A percentile compares a stretch with the other conserved stretches of the same genome.
These are phyloP conservation scores for Puccinia novopanici DNA, from an alignment of 1,284 basidiomycete genomes.

Conservation along the genomic window DNA sequence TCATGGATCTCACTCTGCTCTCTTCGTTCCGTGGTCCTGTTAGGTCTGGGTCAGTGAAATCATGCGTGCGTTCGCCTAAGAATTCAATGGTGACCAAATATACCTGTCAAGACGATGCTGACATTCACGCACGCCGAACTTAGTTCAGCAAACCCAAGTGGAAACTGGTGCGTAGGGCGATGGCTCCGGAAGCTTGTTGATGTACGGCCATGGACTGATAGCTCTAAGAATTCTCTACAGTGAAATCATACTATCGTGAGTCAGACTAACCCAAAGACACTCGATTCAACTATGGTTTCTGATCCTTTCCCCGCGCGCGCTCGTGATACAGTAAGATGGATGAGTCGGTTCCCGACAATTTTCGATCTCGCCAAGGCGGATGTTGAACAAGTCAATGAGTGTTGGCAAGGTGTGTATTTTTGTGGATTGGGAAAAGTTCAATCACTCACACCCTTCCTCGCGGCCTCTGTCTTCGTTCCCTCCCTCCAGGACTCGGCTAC, in stretches of 20 bases:
- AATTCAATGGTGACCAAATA: neutral
- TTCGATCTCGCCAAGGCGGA: conserved; percentile 71
- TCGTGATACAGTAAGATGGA: conserved; percentile 59
- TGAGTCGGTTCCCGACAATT: conserved; percentile 72
- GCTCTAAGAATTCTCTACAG: neutral
- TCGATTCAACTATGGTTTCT: neutral
- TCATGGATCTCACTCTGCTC: neutral
- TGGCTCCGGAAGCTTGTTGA: neutral
- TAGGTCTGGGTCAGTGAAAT: conserved; percentile 51
- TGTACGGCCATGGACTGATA: neutral
- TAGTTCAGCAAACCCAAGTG: conserved; percentile 49
- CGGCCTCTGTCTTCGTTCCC: neutral
- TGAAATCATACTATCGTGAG: conserved; percentile 47
- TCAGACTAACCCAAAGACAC: neutral
- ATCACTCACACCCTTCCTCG: neutral
- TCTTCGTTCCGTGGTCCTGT: neutral
- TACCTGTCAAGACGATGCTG: neutral
- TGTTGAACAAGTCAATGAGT: conserved; percentile 77
- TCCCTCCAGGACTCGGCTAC: conserved; percentile 71
- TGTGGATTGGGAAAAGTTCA: neutral
- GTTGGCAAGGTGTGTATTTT: conserved; percentile 66
- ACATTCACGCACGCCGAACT: too few relatives aligned
- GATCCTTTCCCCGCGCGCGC: neutral
- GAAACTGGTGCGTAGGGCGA: conserved; percentile 32
- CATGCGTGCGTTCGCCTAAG: conserved; percentile 34